Base-by-base conservation (phyloP, 2,329 filamentous ascomycete species). In the Cladosporium colombiae region DNA sequence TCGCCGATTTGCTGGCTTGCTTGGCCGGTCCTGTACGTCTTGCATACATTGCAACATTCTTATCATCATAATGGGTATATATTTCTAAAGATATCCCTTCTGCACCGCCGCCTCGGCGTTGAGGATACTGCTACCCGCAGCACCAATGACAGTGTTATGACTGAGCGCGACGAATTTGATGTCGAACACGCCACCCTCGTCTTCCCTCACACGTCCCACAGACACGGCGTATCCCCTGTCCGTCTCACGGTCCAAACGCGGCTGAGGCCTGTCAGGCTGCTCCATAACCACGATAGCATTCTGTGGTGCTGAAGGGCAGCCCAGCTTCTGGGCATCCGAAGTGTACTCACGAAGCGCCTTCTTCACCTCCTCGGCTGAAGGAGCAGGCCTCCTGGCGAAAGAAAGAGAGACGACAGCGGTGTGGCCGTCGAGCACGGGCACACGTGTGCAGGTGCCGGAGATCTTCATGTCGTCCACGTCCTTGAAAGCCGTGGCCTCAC, bases 361-460 rank as follows among this genome's bases (percentile, higher is more conserved):
- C 78, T 89, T 91, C 71, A 96, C 91, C 69, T 92, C 83, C 71
- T 92, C 90, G 0, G 88, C 89, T 29, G 83, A 87, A 3, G 94
- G 94, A 5, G 88, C 81, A 1, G 91, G 91, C 44, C 89, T 86
- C 72, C 88, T 88, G 76, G 87, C 86, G 79, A 98, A 98, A 65
- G 87, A 85, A 68, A 98, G 83, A 8, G 91, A 95, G 11, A 98
- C 92, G 76, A 93, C 97, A n/a, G 92, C 93, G 64, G 90, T 96
- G 81, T 98, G 95, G 53, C 95, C 95, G 76, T 98, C 94, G 66
- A 97, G 86, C 21, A 98, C 95, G n/a, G 93, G 87, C 2, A 98
- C 95, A 68, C 95, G 89, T 75, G 95, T 98, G 82, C 95, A 98
- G 3, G 93, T 89, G 13, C 92, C 94, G 5, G 89, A 92, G 65